Percentiles rank a stretch among this genome's conserved stretches.
Evolutionary conservation across 1,139 yeast genomes (phyloP).

Genomic region (Scheffersomyces quercinus): DNA sequence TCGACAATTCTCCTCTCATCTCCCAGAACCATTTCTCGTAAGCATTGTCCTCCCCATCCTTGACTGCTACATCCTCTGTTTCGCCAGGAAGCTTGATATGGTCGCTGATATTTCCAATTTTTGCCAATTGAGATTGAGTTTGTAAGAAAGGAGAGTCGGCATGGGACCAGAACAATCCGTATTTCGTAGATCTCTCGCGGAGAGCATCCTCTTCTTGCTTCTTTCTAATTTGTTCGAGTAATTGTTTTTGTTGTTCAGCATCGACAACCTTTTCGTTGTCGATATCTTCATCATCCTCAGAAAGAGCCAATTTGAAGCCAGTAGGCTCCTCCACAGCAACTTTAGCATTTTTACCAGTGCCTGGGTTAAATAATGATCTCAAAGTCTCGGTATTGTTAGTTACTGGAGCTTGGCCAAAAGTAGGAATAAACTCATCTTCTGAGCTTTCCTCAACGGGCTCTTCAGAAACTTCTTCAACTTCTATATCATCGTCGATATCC

Average conservation of each 20-base stretch:
- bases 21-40: constrained; percentile 85
- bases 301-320: constrained; percentile 34
- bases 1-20: constrained; percentile 75
- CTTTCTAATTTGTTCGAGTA: constrained; percentile 32
- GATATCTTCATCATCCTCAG: constrained; percentile 39
- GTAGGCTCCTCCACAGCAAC: constrained; percentile 13
- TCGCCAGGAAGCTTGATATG: constrained; percentile 39
- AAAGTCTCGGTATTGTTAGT: constrained; percentile 58
- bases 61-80: constrained; percentile 26
- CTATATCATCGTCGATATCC: constrained; percentile 16
- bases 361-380: constrained; percentile 63
- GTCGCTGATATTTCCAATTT: constrained; percentile 41
- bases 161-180: constrained; percentile 81
- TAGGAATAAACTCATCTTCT: constrained; percentile 55
- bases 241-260: constrained; percentile 23
- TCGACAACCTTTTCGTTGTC: constrained; percentile 24
- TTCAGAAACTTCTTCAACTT: constrained; percentile 5
- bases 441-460: constrained; percentile 6
- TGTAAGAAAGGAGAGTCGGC: constrained; percentile 80
- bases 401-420: constrained; percentile 41
- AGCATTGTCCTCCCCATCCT: constrained; percentile 42
- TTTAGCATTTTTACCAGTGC: constrained; percentile 18
- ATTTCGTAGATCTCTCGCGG: constrained; percentile 12
- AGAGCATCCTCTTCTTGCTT: constrained; percentile 27
- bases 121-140: constrained; percentile 78